A percentile compares a stretch with the other conserved stretches of the same genome.
Evolutionary conservation across 495 filamentous ascomycete species (phyloP).

Genomic region (Lophiotrema nucula): DNA sequence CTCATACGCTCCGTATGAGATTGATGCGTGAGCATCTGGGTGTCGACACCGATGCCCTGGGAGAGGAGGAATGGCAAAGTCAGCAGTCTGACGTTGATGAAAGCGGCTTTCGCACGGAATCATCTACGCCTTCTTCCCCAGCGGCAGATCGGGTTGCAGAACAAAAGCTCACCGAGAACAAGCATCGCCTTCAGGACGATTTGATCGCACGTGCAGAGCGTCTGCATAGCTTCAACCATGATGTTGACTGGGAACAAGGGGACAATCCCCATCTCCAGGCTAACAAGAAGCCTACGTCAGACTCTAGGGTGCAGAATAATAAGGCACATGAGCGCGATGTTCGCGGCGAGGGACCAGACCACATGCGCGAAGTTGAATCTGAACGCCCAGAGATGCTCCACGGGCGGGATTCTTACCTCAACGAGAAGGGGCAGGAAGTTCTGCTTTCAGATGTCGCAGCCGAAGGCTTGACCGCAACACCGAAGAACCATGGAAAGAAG

Average conservation of each 20-base stretch:
- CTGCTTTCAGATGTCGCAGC: slow-evolving; percentile 57
- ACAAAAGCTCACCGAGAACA: slow-evolving; percentile 55
- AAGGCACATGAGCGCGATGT: slow-evolving; percentile 70
- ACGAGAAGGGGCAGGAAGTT: slow-evolving; percentile 61
- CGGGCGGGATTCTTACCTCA: slow-evolving; percentile 66
- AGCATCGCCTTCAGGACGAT: slow-evolving; percentile 61
- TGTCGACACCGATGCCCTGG: slow-evolving; percentile 85
- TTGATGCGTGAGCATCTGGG: slow-evolving; percentile 97
- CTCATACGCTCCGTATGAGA: slow-evolving; percentile 88
- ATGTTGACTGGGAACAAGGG: slow-evolving; percentile 68
- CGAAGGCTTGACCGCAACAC: slow-evolving; percentile 54
- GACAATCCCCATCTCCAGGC: slow-evolving; percentile 61
- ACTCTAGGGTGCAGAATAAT: slow-evolving; percentile 64
- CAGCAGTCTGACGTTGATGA: slow-evolving; percentile 44
- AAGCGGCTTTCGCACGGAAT: slow-evolving; percentile 45
- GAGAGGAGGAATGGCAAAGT: slow-evolving; percentile 69
- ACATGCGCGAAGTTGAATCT: slow-evolving; percentile 58
- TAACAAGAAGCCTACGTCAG: slow-evolving; percentile 59
- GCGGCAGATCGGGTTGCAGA: slow-evolving; percentile 44
- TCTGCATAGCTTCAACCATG: slow-evolving; percentile 80
- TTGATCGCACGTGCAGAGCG: slow-evolving; percentile 59
- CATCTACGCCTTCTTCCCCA: slow-evolving; percentile 41
- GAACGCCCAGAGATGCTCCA: slow-evolving; percentile 54
- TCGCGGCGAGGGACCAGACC: slow-evolving; percentile 70
- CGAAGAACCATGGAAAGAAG: slow-evolving; percentile 4